These are phyloP conservation scores for Exophiala phaeomuriformis DNA, from an alignment of 2,329 filamentous ascomycete species.

Conservation along the genomic window DNA sequence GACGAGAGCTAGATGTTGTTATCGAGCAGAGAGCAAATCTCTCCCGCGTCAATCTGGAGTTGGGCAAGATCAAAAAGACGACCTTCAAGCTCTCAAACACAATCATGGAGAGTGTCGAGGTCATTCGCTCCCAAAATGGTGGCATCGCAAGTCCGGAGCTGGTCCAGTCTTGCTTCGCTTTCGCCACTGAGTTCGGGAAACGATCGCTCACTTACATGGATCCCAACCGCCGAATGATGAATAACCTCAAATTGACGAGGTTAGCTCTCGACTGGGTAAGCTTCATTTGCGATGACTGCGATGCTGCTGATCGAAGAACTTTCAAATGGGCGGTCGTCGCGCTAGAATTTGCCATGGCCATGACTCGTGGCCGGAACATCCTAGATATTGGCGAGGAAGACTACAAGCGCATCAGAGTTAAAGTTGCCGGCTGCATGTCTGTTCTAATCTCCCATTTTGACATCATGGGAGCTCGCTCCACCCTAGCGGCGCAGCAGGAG, in stretches of 20 bases:
- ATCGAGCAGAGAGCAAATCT: slow-evolving; percentile 91
- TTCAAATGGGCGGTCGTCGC: slow-evolving; percentile 96
- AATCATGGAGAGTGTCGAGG: slow-evolving; percentile 97
- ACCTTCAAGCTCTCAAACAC: slow-evolving; percentile 95
- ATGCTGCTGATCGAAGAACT: slow-evolving; percentile 86
- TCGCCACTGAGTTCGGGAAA: slow-evolving; percentile 97
- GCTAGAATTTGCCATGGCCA: slow-evolving; percentile 92
- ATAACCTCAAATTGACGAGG: slow-evolving; percentile 89
- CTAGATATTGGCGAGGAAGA: slow-evolving; percentile 83
- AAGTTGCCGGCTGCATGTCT: slow-evolving; percentile 96
- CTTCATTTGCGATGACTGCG: slow-evolving; percentile 95
- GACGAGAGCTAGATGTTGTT: slow-evolving; percentile 77
- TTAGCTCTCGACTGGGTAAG: slow-evolving; percentile 93
- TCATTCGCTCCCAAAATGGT: slow-evolving; percentile 75
- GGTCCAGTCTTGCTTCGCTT: slow-evolving; percentile 95
- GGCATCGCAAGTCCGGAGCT: slow-evolving; percentile 87
- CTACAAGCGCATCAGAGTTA: slow-evolving; percentile 71
- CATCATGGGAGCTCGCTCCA: slow-evolving; percentile 95
- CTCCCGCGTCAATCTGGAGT: slow-evolving; percentile 78
- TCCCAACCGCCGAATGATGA: slow-evolving; percentile 89
- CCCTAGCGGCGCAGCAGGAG: slow-evolving; percentile 85
- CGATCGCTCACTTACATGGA: slow-evolving; percentile 93
- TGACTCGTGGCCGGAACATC: slow-evolving; percentile 90
- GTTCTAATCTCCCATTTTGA: slow-evolving; percentile 97
- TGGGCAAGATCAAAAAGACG: slow-evolving; percentile 91